Conservation (phyloP, 2,329 filamentous ascomycete species). For the Nannizziopsis arthrosporioides region DNA sequence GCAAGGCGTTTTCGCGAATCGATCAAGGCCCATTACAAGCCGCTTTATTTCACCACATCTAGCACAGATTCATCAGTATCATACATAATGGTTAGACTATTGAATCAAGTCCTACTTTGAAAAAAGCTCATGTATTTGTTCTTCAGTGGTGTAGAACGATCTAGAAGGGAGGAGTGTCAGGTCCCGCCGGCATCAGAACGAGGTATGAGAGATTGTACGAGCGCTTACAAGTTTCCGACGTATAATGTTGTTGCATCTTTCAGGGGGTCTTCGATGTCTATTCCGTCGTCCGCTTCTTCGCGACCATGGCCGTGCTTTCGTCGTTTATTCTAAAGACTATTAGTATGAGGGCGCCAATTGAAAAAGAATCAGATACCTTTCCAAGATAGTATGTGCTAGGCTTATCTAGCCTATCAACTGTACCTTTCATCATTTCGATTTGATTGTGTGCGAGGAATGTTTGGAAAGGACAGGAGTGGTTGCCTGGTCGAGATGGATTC, state of each 20-base stretch:
- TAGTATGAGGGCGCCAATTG: background rate
- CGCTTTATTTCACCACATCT: conserved; percentile 93
- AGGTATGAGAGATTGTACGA: background rate
- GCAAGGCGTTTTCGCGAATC: conserved; percentile 94
- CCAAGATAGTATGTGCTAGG: conserved; percentile 86
- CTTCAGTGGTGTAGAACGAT: conserved; percentile 96
- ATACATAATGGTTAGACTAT: background rate
- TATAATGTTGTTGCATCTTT: conserved; percentile 88
- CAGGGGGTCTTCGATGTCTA: conserved; percentile 65
- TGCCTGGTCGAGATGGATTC: no score
- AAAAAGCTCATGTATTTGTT: conserved; percentile 96
- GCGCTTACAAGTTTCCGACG: conserved; percentile 80
- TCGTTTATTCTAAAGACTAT: conserved; percentile 53
- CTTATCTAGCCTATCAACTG: conserved; percentile 83
- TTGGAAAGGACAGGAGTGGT: background rate
- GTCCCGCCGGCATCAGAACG: background rate
- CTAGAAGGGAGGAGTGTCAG: conserved; percentile 33
- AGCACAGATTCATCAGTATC: background rate
- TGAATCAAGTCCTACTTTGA: conserved; percentile 49
- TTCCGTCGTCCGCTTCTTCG: conserved; percentile 46
- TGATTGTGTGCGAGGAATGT: background rate
- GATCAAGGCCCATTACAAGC: conserved; percentile 92
- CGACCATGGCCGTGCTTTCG: conserved; percentile 50
- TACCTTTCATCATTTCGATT: conserved; percentile 34
- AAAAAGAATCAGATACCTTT: conserved; percentile 47